Evolutionary conservation across 2,329 filamentous ascomycete genomes (phyloP), one percentile per base, ranked within the genome.

Genomic region (Alternaria ventricosa): DNA sequence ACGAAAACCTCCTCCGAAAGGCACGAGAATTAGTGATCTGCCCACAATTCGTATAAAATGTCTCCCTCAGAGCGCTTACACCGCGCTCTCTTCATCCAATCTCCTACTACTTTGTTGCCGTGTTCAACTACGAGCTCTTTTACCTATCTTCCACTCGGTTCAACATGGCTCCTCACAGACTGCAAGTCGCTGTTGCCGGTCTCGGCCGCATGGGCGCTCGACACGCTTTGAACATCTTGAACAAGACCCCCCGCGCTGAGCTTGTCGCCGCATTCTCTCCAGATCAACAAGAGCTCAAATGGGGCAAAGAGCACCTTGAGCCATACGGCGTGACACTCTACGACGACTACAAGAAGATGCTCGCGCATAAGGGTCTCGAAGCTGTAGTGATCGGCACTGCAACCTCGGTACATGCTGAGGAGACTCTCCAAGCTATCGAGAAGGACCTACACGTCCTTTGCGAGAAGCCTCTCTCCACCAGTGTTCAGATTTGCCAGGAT

Each of bases 141-240:
- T n/a, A n/a, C n/a, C n/a, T n/a, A n/a, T n/a, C n/a, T n/a, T n/a
- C n/a, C n/a, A n/a, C n/a, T n/a, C n/a, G n/a, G n/a, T 44, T 11
- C 53, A 66, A 27, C 60, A 73, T 73, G 71, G 63, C 67, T 57
- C 72, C 69, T 33, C 64, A 60, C 46, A 71, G 66, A 60, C 67
- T 75, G n/a, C 66, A 82, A 66, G 75, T 86, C 65, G 84, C 79
- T 57, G 82, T 83, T 55, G 83, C 82, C 43, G 84, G 85, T 50
- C 83, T 86, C 53, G 84, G 85, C 30, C 83, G 85, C 67, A 87
- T 87, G 83, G 85, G 84, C 51, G 81, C 83, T 62, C 81, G 84
- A n/a, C 84, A 86, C 75, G 85, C 83, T 56, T 73, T 83, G 50
- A 85, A 84, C 67, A 82, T 85, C 61, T 75, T 85, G 53, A 74